A percentile compares a stretch with the other conserved stretches of the same genome.
phyloP scores from a whole-genome alignment of 164 flowering plant species.

The Annona squamosa region DNA sequence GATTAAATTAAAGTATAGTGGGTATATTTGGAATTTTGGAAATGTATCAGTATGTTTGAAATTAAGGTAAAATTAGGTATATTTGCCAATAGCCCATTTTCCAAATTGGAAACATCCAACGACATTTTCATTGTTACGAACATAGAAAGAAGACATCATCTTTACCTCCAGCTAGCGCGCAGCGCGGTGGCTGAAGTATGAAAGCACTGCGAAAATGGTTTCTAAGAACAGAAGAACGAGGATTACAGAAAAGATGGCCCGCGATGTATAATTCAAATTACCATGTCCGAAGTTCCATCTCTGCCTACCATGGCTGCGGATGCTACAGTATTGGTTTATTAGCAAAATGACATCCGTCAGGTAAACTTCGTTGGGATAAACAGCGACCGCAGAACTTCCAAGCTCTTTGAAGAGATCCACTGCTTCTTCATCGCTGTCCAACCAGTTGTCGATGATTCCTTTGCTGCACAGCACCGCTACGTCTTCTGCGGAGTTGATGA shows the following conservation, averaged over 20 bases:
- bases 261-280: slow-evolving; percentile 8
- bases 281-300: background rate
- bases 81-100: no score
- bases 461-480: slow-evolving; percentile 14
- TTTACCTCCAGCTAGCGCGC: no score
- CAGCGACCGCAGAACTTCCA: slow-evolving; percentile 13
- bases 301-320: slow-evolving; percentile 13
- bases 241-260: slow-evolving; percentile 1
- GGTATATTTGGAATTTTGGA: no score
- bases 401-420: slow-evolving; percentile 17
- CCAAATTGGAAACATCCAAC: no score
- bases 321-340: slow-evolving; percentile 10
- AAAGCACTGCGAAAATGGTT: background rate
- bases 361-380: slow-evolving; percentile 10
- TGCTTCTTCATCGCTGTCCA: slow-evolving; percentile 20
- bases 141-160: no score
- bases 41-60: no score
- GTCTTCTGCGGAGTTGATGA: slow-evolving; percentile 11
- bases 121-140: no score
- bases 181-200: background rate
- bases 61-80: no score
- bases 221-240: slow-evolving; percentile 1
- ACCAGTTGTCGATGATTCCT: slow-evolving; percentile 15
- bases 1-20: no score
- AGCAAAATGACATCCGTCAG: slow-evolving; percentile 11